Evolutionary conservation across 2,329 filamentous ascomycete genomes (phyloP).

Genomic region (Chaetomium globosum): DNA sequence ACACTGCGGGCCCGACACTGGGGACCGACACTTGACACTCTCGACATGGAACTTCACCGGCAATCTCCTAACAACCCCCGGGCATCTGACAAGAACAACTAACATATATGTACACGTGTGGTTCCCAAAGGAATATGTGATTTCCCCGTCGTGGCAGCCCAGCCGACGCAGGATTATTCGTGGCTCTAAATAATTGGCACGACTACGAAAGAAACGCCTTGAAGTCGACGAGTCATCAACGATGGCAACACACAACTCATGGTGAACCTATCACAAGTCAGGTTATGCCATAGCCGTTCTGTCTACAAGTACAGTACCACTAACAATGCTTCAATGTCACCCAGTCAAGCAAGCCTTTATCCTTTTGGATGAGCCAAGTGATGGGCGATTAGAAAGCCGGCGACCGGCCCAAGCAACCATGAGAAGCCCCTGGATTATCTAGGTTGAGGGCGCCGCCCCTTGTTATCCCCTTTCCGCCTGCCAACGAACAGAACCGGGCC

Average conservation of each 20-base stretch:
- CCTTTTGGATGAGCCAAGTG: neutral
- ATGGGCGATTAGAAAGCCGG: neutral
- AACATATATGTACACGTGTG: neutral
- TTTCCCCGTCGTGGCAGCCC: neutral
- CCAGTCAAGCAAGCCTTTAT: neutral
- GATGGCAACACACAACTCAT: neutral
- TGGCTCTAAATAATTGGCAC: neutral
- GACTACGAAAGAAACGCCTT: neutral
- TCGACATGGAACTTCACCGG: neutral
- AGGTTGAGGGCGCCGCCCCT: neutral
- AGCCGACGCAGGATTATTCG: neutral
- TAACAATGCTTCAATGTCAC: neutral
- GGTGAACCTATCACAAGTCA: neutral
- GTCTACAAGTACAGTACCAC: constrained; percentile 12
- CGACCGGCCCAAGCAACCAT: neutral
- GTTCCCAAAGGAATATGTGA: neutral
- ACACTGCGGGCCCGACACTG: constrained; percentile 2
- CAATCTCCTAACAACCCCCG: neutral
- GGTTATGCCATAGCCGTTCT: constrained; percentile 2
- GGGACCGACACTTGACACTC: neutral
- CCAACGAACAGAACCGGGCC: constrained; percentile 6
- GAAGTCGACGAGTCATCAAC: neutral
- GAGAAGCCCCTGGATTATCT: neutral
- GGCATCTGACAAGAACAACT: neutral
- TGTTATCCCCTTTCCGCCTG: neutral